Percentiles rank a stretch among this genome's conserved stretches.
These are phyloP conservation scores for Lumnitzera racemosa DNA, from an alignment of 345 rosid species.

Conservation along the genomic window DNA sequence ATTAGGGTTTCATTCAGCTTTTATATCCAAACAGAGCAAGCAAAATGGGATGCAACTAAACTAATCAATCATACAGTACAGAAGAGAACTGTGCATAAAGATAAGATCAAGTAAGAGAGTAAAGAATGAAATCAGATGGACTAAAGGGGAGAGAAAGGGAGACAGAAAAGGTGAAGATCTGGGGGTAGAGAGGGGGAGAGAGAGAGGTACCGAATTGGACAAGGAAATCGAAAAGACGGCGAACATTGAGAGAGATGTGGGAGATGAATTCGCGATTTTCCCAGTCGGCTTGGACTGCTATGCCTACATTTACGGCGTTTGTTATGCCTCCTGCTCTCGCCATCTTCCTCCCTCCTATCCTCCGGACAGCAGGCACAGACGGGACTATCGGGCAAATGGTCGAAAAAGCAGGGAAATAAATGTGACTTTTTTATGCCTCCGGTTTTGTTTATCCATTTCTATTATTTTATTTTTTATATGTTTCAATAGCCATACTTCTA, in stretches of 20 bases:
- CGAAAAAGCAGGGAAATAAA: no score
- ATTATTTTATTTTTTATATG: no score
- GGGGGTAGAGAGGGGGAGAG: background rate
- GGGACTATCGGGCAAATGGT: no score
- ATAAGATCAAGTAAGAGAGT: background rate
- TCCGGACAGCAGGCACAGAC: no score
- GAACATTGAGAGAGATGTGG: conserved; percentile 92
- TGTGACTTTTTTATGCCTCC: no score
- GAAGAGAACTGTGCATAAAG: no score
- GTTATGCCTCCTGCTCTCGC: conserved; percentile 97
- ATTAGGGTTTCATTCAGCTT: no score
- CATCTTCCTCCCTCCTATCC: conserved; percentile 25
- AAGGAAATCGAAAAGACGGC: conserved; percentile 97
- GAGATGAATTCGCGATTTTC: conserved; percentile 98
- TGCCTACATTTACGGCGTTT: conserved; percentile 98
- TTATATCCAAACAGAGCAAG: no score
- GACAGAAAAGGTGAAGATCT: conserved; percentile 37
- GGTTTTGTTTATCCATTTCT: no score
- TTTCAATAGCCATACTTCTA: no score
- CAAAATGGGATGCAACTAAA: no score
- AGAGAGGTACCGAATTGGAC: conserved; percentile 64
- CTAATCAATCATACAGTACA: no score
- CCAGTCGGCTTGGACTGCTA: conserved; percentile 99
- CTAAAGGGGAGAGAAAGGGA: background rate
- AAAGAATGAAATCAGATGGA: background rate